Conservation (phyloP, 192 early-diverging fungal species). For the Podila horticola region DNA sequence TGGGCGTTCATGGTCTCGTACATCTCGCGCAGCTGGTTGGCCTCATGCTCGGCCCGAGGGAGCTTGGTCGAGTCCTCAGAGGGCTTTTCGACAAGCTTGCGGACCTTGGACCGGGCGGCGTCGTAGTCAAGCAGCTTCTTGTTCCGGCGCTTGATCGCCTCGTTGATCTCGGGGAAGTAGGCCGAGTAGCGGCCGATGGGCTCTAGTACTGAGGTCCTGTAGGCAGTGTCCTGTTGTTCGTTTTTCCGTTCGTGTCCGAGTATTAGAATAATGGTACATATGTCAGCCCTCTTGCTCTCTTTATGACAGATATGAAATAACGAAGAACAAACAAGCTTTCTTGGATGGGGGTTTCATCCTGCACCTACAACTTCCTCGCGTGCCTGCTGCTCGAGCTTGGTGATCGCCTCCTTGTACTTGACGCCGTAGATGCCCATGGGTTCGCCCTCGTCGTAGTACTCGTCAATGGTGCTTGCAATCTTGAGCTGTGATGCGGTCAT, state of each 20-base stretch:
- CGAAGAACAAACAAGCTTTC: not conserved
- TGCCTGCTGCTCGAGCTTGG: slow-evolving; percentile 82
- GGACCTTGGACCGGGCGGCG: slow-evolving; percentile 70
- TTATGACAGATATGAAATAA: not conserved
- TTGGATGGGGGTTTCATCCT: no score
- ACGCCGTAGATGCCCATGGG: slow-evolving; percentile 78
- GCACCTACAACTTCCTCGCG: slow-evolving; percentile 78
- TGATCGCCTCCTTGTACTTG: slow-evolving; percentile 87
- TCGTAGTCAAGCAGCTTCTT: slow-evolving; percentile 95
- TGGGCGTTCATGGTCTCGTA: slow-evolving; percentile 87
- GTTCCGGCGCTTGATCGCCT: slow-evolving; percentile 88
- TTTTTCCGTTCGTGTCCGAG: no score
- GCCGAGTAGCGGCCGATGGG: slow-evolving; percentile 87
- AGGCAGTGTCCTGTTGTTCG: slow-evolving; percentile 75
- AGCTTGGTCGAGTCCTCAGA: slow-evolving; percentile 73
- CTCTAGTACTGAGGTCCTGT: slow-evolving; percentile 87
- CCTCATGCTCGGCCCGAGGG: slow-evolving; percentile 84
- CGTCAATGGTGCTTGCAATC: slow-evolving; percentile 89
- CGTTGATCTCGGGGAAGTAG: slow-evolving; percentile 94
- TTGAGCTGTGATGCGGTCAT: slow-evolving; percentile 88
- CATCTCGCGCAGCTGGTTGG: slow-evolving; percentile 73
- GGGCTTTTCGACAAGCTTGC: slow-evolving; percentile 87
- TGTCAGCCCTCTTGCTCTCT: not conserved
- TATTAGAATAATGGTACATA: not conserved
- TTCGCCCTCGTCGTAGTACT: slow-evolving; percentile 87